Evolutionary conservation across 2,329 filamentous ascomycete genomes (phyloP), one percentile per base, ranked within the genome.

Genomic region (Curvularia sp.): DNA sequence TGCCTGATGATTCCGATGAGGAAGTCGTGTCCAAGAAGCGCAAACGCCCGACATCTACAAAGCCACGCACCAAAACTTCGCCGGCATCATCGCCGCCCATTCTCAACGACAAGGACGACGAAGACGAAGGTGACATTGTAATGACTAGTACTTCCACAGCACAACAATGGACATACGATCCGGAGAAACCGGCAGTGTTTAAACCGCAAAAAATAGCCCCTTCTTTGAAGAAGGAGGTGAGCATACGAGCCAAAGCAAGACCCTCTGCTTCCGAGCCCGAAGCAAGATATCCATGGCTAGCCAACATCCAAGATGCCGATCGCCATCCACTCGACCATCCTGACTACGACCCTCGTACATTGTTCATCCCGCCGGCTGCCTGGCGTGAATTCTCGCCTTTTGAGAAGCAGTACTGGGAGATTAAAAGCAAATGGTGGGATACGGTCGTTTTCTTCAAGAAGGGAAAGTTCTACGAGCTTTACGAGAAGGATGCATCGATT

Each of bases 361-460:
- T 99, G n/a, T 97, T 89, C 76, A 90, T 99, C 32, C 95, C 95
- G 0, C 90, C 92, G 0, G 74, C 82, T 32, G 92, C 92, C 0
- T 96, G 89, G 88, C 80, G 80, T 28, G 89, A 90, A 25, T 97
- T 99, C 74, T 96, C 93, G 0, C 86, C 94, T 0, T 99, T 99
- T 65, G 95, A 99, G 78, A 96, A 93, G 77, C 95, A 99, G 74
- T 99, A 99, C 76, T 99, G 95, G 95, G 92, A 96, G 71, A 98
- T 99, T 77, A 99, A 99, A 80, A 91, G 93, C 77, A 97, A 97
- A 69, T 91, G 96, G 65, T 98, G 92, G 91, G 93, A 97, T 66
- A 97, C 93, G 0, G 89, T 99, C 45, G 94, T 99, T 15, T 99
- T 99, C 79, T 99, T 99, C 87, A 99, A 98, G 79, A 99, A 99